Percentiles rank a stretch among this genome's conserved stretches.
These are phyloP conservation scores for Cichorium intybus DNA, from an alignment of 140 eudicot species.

Conservation along the genomic window DNA sequence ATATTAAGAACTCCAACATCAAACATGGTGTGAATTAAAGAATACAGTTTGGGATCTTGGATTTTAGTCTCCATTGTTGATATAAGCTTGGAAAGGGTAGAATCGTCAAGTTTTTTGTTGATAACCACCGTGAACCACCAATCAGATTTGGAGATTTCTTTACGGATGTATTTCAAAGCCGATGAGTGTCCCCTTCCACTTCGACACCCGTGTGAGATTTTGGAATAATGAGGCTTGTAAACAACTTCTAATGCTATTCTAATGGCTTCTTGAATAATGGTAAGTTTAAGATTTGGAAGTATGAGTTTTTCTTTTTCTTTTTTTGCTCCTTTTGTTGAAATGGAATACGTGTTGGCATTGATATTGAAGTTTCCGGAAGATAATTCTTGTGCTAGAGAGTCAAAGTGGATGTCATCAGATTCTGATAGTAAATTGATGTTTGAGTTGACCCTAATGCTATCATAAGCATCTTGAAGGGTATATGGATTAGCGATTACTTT, in stretches of 20 bases:
- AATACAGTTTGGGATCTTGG: constrained; percentile 54
- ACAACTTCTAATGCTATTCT: constrained; percentile 88
- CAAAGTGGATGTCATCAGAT: constrained; percentile 47
- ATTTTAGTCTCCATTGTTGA: constrained; percentile 61
- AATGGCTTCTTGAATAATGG: constrained; percentile 86
- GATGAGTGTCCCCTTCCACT: constrained; percentile 80
- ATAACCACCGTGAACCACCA: constrained; percentile 78
- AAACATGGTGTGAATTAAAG: constrained; percentile 55
- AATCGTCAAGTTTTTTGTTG: constrained; percentile 50
- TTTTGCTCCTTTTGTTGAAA: constrained; percentile 52
- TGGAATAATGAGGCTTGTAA: constrained; percentile 80
- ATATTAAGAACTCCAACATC: constrained; percentile 57
- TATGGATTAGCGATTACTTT: constrained; percentile 75
- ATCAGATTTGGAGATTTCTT: constrained; percentile 63
- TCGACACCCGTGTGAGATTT: constrained; percentile 85
- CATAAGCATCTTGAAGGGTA: constrained; percentile 76
- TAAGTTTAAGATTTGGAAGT: constrained; percentile 67
- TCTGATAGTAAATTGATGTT: constrained; percentile 52
- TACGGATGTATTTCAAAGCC: constrained; percentile 70
- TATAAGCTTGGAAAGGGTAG: constrained; percentile 50
- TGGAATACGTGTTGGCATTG: constrained; percentile 44
- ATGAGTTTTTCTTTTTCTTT: constrained; percentile 71
- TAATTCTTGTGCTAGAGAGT: constrained; percentile 64
- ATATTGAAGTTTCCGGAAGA: constrained; percentile 52
- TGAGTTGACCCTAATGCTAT: constrained; percentile 59